phyloP scores from a whole-genome alignment of 73 alveolate genomes.

The Paramecium sonneborni region DNA sequence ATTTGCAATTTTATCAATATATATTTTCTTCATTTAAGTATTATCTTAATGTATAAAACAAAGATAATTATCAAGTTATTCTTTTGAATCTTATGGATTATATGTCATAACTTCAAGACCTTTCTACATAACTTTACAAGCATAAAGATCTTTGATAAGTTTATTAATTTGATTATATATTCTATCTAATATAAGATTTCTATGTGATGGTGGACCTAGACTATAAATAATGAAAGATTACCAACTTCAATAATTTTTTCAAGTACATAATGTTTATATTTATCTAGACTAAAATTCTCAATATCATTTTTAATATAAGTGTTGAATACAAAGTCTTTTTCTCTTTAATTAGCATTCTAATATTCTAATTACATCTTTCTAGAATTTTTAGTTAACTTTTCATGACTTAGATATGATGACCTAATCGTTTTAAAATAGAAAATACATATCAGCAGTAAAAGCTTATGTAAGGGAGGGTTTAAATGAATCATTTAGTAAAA shows the following conservation, averaged over 20 bases:
- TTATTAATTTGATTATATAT: not conserved
- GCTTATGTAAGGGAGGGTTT: conserved; percentile 35
- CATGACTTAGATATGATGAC: conserved; percentile 47
- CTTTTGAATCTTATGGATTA: not conserved
- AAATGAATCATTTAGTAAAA: not conserved
- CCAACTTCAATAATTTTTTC: conserved; percentile 53
- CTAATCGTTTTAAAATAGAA: not conserved
- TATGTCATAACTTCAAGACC: conserved; percentile 30
- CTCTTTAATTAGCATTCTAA: conserved; percentile 50
- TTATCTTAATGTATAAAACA: conserved; percentile 8
- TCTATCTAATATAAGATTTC: conserved; percentile 34
- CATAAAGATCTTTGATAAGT: conserved; percentile 48
- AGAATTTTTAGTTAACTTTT: conserved; percentile 53
- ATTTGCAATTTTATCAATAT: conserved; percentile 51
- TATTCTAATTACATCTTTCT: conserved; percentile 61
- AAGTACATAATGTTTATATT: conserved; percentile 53
- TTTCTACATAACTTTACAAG: conserved; percentile 53
- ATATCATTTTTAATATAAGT: conserved; percentile 42
- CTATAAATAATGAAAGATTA: not conserved
- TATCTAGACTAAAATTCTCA: conserved; percentile 53
- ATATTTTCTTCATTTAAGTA: not conserved
- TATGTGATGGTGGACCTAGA: conserved; percentile 49
- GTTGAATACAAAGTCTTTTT: conserved; percentile 28
- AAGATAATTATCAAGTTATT: conserved; percentile 22
- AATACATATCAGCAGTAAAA: conserved; percentile 43